Conservation (phyloP, 441 rosid species). For the Francoa sonchifolia region DNA sequence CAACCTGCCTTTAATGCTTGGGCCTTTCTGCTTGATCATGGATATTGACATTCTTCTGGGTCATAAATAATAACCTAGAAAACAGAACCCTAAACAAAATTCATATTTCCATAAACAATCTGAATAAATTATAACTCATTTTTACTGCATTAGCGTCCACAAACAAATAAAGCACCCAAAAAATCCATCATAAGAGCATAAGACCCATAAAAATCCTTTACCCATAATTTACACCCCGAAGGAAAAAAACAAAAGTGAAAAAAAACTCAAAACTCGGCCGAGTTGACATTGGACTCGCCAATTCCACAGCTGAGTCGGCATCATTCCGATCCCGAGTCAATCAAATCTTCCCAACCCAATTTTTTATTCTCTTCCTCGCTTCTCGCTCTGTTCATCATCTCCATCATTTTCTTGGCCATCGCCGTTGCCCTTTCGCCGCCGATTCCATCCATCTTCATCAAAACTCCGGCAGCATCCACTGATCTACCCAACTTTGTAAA, state of each 20-base stretch:
- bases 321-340: slow-evolving; percentile 29
- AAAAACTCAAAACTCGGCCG: slow-evolving; percentile 21
- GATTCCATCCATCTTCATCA: slow-evolving; percentile 31
- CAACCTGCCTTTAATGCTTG: too few species aligned
- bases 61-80: too few species aligned
- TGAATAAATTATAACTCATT: too few species aligned
- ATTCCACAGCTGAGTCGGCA: slow-evolving; percentile 1
- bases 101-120: too few species aligned
- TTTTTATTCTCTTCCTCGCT: slow-evolving; percentile 27
- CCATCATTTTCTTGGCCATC: slow-evolving; percentile 30
- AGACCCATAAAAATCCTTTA: too few species aligned
- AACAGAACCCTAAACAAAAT: too few species aligned
- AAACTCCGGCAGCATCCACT: slow-evolving; percentile 43
- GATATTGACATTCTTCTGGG: too few species aligned
- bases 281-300: slow-evolving; percentile 18
- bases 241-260: too few species aligned
- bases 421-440: slow-evolving; percentile 34
- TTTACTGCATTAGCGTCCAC: too few species aligned
- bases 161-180: too few species aligned
- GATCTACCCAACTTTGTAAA: slow-evolving; percentile 63
- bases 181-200: too few species aligned
- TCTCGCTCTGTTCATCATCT: slow-evolving; percentile 28
- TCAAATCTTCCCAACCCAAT: slow-evolving; percentile 68
- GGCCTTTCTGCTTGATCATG: too few species aligned
- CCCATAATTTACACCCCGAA: slow-evolving; percentile 14